Base-by-base conservation (phyloP, 106 monocot genomes). In the Dioscorea alata region DNA sequence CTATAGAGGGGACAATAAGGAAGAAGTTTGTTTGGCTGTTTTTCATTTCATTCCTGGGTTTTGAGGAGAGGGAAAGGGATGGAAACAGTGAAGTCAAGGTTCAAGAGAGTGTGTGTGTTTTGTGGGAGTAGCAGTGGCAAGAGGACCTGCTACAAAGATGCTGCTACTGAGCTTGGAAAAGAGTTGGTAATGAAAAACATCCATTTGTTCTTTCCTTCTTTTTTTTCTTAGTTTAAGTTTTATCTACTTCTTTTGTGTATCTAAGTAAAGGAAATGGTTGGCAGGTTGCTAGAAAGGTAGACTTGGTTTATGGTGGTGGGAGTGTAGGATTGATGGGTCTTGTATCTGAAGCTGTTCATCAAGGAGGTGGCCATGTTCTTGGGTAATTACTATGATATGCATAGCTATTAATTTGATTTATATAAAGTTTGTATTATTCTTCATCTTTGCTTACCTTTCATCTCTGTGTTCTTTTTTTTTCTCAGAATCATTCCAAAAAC, bases 271-370 rank as follows among this genome's bases (percentile, higher is more conserved):
- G 28, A 28, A 28, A 0, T 31, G 15, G 2, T 16, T 68, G 28
- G 35, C 52, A 89, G 89, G 85, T 86, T 33, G 74, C 86, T 57
- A 83, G 83, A 70, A 86, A 86, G 67, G 75, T 90, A 23, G 75
- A 81, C 65, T 63, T 90, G 72, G 90, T 86, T n/a, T 90, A 90
- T 50, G 90, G 90, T 23, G 90, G 90, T 6, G 90, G 86, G 6
- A 83, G 86, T 61, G 51, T 81, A 8, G 90, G 90, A 16, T 74
- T 90, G 24, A 90, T 90, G 90, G 90, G 90, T 18, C 74, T 81
- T 14, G 83, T 90, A 22, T 80, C 90, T 2, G 78, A 81, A 31
- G 78, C 86, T 64, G 90, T 90, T 54, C 83, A 78, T 59, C 31
- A 67, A 16, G 86, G 86, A 8, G 90, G 90, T 7, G 81, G 86